Percentiles rank a stretch among this genome's conserved stretches.
These are phyloP conservation scores for Teunomyces atbi DNA, from an alignment of 805 yeast genomes.

Conservation along the genomic window DNA sequence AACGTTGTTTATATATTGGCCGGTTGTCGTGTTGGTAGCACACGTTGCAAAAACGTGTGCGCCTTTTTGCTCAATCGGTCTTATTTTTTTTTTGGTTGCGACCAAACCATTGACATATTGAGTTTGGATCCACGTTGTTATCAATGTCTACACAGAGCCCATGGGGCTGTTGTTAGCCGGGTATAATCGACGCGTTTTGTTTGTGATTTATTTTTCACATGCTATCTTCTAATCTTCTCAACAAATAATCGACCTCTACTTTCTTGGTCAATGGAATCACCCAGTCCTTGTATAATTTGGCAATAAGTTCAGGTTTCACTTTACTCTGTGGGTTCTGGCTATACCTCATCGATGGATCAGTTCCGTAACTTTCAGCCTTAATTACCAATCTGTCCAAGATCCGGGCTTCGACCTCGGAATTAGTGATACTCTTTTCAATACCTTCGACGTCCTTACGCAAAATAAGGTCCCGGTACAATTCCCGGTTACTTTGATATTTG, in stretches of 20 bases:
- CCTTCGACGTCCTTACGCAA: slow-evolving; percentile 63
- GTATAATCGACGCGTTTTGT: neutral
- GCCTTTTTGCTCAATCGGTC: neutral
- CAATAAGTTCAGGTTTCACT: slow-evolving; percentile 79
- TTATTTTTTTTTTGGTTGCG: neutral
- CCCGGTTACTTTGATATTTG: slow-evolving; percentile 71
- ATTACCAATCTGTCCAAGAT: slow-evolving; percentile 74
- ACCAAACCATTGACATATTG: neutral
- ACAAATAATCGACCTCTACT: slow-evolving; percentile 89
- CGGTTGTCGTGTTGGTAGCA: neutral
- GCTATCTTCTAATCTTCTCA: slow-evolving; percentile 73
- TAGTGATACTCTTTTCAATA: slow-evolving; percentile 79
- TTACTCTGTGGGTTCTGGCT: slow-evolving; percentile 68
- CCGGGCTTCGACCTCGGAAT: slow-evolving; percentile 79
- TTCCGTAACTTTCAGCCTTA: slow-evolving; percentile 85
- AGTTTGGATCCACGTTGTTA: slow-evolving; percentile 2
- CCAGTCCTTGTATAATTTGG: slow-evolving; percentile 78
- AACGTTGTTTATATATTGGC: neutral
- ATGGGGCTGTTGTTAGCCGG: neutral
- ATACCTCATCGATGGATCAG: slow-evolving; percentile 77
- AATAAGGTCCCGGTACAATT: slow-evolving; percentile 63
- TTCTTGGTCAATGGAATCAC: slow-evolving; percentile 93
- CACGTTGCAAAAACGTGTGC: slow-evolving; percentile 3
- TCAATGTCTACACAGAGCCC: slow-evolving; percentile 1
- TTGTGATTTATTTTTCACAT: neutral